Conservation (phyloP, 2,329 filamentous ascomycete genomes). For the Pseudopyricularia cyperi region DNA sequence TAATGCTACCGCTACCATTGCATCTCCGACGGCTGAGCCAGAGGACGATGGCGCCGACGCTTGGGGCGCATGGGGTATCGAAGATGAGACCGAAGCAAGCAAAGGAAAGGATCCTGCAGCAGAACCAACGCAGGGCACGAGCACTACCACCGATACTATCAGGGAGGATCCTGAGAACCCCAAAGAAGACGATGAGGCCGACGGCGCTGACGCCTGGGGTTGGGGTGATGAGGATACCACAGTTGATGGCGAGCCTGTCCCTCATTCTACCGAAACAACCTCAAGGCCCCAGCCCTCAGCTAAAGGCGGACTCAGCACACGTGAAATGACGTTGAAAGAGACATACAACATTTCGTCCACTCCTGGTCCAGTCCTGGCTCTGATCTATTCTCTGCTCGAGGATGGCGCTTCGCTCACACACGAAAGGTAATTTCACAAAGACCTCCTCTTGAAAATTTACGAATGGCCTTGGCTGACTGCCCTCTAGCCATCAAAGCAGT, state of each 20-base stretch:
- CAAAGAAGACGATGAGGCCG: conserved; percentile 32
- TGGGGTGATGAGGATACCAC: conserved; percentile 60
- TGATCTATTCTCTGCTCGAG: conserved; percentile 47
- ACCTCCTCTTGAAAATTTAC: conserved; percentile 4
- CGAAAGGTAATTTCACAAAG: conserved; percentile 22
- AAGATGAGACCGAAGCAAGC: conserved; percentile 14
- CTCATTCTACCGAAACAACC: conserved; percentile 10
- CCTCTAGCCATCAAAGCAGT: conserved; percentile 26
- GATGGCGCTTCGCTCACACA: conserved; percentile 48
- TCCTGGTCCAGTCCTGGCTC: conserved; percentile 61
- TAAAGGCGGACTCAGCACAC: conserved; percentile 17
- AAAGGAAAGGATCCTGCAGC: conserved; percentile 11
- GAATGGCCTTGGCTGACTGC: not conserved
- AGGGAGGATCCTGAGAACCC: conserved; percentile 21
- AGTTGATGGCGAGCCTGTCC: conserved; percentile 7
- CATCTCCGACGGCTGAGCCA: conserved; percentile 8
- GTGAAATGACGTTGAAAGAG: conserved; percentile 69
- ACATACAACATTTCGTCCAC: conserved; percentile 81
- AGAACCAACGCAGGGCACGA: conserved; percentile 9
- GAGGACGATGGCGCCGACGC: conserved; percentile 24
- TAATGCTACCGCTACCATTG: not conserved
- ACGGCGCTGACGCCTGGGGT: conserved; percentile 61
- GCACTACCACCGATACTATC: conserved; percentile 1
- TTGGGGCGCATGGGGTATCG: conserved; percentile 19
- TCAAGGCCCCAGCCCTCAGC: conserved; percentile 3